Evolutionary conservation across 106 monocot species (phyloP), one percentile per base, ranked within the genome.

Genomic region (Amphibolis antarctica): DNA sequence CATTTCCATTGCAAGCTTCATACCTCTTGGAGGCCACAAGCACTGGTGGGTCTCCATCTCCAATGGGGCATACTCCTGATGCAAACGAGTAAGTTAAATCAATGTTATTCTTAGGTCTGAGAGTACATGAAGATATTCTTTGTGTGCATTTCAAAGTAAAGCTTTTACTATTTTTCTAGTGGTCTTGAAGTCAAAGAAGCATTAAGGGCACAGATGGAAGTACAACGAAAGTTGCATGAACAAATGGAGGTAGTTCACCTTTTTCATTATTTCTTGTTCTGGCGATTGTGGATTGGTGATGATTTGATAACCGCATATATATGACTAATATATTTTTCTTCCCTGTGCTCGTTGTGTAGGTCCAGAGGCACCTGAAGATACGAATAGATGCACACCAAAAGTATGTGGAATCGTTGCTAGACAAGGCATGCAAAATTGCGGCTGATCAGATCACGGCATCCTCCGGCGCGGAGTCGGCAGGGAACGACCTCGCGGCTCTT

Each of bases 101-200:
- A n/a, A 66, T 44, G 28, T 24, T 14, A 18, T 61, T 12, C 18
- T 61, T 0, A 25, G 1, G 28, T 60, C 20, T 60, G 28, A 15
- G 15, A 36, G 15, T 31, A 31, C 5, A 20, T 21, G 53, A 53
- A 21, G n/a, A n/a, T 64, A 12, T 26, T 65, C 14, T 24, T 10
- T 65, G 10, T 18, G 18, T 49, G 4, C 6, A 65, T 5, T 9
- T 24, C 27, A n/a, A 15, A 45, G 17, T 23, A 25, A 30, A 36
- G 49, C 25, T 66, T 31, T 22, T 24, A 5, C 22, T 65, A 12
- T 55, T 62, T 14, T 29, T 71, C 75, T 46, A 94, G 93, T 67
- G 80, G 83, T 50, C 85, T 83, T 45, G 93, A 94, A 85, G 86
- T 94, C 24, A 89, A 94, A 66, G 93, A 94, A 69, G 93, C 93